Conservation (phyloP, 768 basidiomycete species). For the Cystoderma amianthinum region DNA sequence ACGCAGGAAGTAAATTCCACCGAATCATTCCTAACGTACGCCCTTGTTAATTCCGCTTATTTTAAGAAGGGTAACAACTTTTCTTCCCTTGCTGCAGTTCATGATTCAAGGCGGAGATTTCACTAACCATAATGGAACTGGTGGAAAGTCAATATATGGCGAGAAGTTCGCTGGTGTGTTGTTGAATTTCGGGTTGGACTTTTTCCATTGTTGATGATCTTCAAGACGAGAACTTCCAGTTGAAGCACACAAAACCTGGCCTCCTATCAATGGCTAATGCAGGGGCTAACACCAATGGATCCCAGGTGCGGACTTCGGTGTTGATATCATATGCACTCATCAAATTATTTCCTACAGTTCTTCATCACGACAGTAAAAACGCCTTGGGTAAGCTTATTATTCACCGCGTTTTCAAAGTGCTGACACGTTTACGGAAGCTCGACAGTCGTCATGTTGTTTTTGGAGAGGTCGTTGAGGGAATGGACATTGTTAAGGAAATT, state of each 20-base stretch:
- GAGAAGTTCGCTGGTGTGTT: slow-evolving; percentile 52
- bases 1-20: slow-evolving; percentile 65
- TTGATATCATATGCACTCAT: no score
- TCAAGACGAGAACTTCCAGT: slow-evolving; percentile 78
- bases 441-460: slow-evolving; percentile 30
- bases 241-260: slow-evolving; percentile 67
- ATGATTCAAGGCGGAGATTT: slow-evolving; percentile 95
- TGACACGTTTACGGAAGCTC: neutral
- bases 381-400: slow-evolving; percentile 74
- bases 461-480: slow-evolving; percentile 64
- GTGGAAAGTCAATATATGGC: slow-evolving; percentile 78
- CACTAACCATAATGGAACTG: slow-evolving; percentile 59
- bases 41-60: no score
- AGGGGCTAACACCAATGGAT: slow-evolving; percentile 79
- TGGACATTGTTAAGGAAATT: slow-evolving; percentile 43
- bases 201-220: neutral
- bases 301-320: no score
- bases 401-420: slow-evolving; percentile 77
- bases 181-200: neutral
- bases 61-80: no score
- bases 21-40: slow-evolving; percentile 71
- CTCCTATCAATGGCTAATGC: slow-evolving; percentile 79
- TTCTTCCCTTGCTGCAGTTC: no score
- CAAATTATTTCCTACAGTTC: no score
- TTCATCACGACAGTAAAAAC: slow-evolving; percentile 84